Evolutionary conservation across 768 basidiomycete species (phyloP).

Genomic region (Lactarius indigo): DNA sequence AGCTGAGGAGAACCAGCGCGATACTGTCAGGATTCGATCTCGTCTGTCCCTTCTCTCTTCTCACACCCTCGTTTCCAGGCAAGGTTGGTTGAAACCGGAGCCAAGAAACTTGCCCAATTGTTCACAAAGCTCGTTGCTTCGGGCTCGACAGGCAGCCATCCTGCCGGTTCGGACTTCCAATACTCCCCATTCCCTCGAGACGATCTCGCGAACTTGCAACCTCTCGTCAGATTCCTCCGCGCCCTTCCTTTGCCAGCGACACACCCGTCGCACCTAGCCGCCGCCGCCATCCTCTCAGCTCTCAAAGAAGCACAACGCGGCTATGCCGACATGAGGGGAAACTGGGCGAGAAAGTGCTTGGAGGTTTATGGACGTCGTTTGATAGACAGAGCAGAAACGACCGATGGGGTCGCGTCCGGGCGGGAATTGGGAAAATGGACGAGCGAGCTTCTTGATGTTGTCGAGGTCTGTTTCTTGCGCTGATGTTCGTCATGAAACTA

Average conservation of each 20-base stretch:
- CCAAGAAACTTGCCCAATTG: constrained; percentile 75
- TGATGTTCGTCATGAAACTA: background rate
- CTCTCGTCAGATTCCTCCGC: constrained; percentile 66
- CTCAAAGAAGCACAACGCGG: constrained; percentile 76
- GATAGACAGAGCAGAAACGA: constrained; percentile 65
- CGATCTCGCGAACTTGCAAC: constrained; percentile 50
- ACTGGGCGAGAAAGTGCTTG: constrained; percentile 71
- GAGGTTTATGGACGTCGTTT: constrained; percentile 68
- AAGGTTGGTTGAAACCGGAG: constrained; percentile 77
- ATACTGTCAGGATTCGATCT: constrained; percentile 38
- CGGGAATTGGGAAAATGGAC: constrained; percentile 73
- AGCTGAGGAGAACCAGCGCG: constrained; percentile 49
- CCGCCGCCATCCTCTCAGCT: constrained; percentile 57
- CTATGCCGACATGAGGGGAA: constrained; percentile 83
- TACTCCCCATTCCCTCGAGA: constrained; percentile 53
- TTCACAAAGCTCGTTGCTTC: constrained; percentile 90
- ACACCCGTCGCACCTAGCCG: constrained; percentile 80
- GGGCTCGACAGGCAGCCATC: constrained; percentile 73
- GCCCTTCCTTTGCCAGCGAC: constrained; percentile 72
- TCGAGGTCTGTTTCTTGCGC: constrained; percentile 48
- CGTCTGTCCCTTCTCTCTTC: background rate
- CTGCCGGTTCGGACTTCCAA: constrained; percentile 53
- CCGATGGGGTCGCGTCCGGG: constrained; percentile 62
- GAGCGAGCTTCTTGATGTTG: constrained; percentile 56
- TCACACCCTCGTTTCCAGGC: constrained; percentile 37